Conservation (phyloP, 2,329 filamentous ascomycete genomes). For the Apiospora malaysiana region DNA sequence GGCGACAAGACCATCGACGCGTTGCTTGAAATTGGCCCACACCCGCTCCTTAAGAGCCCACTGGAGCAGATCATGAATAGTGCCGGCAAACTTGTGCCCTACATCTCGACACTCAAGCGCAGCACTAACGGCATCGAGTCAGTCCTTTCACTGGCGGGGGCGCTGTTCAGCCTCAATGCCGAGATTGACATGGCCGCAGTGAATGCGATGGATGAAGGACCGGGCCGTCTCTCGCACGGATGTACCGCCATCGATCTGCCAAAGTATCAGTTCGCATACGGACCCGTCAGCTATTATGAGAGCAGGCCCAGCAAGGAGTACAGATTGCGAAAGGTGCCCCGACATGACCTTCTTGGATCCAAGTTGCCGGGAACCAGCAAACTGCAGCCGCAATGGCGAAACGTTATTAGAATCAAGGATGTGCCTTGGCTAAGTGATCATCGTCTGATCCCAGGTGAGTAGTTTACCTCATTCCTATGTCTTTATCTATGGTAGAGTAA, state of each 20-base stretch:
- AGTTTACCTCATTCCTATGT: slow-evolving; percentile 15
- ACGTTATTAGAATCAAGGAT: slow-evolving; percentile 27
- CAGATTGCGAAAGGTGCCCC: slow-evolving; percentile 25
- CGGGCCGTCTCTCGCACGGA: slow-evolving; percentile 22
- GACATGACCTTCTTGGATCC: slow-evolving; percentile 28
- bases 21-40: slow-evolving; percentile 27
- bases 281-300: slow-evolving; percentile 25
- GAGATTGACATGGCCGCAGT: slow-evolving; percentile 23
- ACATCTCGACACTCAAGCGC: slow-evolving; percentile 20
- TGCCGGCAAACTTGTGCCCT: neutral
- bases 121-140: slow-evolving; percentile 12
- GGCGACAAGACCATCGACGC: slow-evolving; percentile 2
- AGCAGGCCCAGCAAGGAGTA: slow-evolving; percentile 24
- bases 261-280: slow-evolving; percentile 27
- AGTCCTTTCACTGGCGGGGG: slow-evolving; percentile 23
- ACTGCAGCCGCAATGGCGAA: slow-evolving; percentile 27
- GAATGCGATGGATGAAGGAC: slow-evolving; percentile 26
- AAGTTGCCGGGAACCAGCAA: slow-evolving; percentile 24
- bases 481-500: slow-evolving; percentile 29
- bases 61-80: slow-evolving; percentile 25
- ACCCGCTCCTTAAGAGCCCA: slow-evolving; percentile 24
- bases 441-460: slow-evolving; percentile 25
- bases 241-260: slow-evolving; percentile 22
- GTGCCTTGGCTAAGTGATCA: slow-evolving; percentile 27
- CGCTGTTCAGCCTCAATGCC: slow-evolving; percentile 23